These are phyloP conservation scores for Cylindrotheca fusiformis DNA, from an alignment of 108 stramenopile genomes.

Conservation along the genomic window DNA sequence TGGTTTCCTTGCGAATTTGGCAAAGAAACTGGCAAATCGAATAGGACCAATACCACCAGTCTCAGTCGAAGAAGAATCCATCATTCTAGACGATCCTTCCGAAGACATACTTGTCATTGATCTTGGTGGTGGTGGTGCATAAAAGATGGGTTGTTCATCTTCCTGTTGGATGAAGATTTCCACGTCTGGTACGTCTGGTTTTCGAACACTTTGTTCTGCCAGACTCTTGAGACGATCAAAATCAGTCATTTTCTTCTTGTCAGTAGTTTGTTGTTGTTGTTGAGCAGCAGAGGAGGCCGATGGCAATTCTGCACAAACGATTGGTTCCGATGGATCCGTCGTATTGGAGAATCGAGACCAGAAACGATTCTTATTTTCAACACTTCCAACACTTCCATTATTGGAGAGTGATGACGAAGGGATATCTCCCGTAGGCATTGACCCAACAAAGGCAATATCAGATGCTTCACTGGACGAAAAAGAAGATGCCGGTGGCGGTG, in stretches of 20 bases:
- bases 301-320: neutral
- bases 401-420: too few species aligned
- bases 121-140: neutral
- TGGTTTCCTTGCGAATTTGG: neutral
- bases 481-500: neutral
- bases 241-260: neutral
- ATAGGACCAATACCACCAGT: too few species aligned
- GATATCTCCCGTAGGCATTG: too few species aligned
- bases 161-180: too few species aligned
- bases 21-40: neutral
- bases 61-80: neutral
- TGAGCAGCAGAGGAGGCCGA: neutral
- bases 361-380: neutral
- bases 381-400: neutral
- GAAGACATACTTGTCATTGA: neutral
- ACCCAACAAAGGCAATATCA: neutral
- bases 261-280: neutral
- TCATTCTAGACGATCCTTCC: neutral
- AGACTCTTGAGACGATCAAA: neutral
- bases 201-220: neutral
- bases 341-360: neutral
- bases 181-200: neutral
- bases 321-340: neutral
- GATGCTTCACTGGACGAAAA: neutral
- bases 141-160: too few species aligned